These are phyloP conservation scores for Diaporthe citrichinensis DNA, from an alignment of 2,329 filamentous ascomycete species.

Conservation along the genomic window DNA sequence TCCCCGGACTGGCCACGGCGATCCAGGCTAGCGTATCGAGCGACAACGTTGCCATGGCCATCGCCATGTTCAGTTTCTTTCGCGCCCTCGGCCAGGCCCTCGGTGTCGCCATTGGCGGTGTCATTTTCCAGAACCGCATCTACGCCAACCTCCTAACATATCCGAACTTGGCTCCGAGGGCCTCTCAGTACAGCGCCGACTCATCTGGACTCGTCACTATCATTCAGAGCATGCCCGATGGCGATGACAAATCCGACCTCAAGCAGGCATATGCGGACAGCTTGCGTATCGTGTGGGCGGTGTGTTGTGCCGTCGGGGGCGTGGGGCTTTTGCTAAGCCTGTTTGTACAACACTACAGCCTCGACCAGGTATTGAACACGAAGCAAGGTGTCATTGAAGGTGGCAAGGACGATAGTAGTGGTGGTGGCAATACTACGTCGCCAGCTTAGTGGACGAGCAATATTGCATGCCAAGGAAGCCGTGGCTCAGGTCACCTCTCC, in stretches of 20 bases:
- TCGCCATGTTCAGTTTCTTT: slow-evolving; percentile 25
- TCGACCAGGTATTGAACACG: too few relatives aligned
- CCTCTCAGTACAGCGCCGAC: not conserved
- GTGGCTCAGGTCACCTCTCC: too few relatives aligned
- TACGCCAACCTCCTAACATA: not conserved
- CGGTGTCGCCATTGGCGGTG: slow-evolving; percentile 42
- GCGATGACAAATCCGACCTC: not conserved
- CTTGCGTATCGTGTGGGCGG: too few relatives aligned
- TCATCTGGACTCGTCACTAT: not conserved
- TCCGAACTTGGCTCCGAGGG: not conserved
- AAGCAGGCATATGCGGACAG: too few relatives aligned
- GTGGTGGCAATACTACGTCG: too few relatives aligned
- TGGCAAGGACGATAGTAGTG: too few relatives aligned
- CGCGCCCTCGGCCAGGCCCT: slow-evolving; percentile 41
- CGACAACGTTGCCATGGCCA: slow-evolving; percentile 41
- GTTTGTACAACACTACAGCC: too few relatives aligned
- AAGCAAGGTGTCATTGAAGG: too few relatives aligned
- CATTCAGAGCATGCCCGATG: not conserved
- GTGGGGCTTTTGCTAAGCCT: too few relatives aligned
- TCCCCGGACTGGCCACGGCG: slow-evolving; percentile 41
- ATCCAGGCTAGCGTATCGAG: slow-evolving; percentile 41
- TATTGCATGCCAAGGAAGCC: too few relatives aligned
- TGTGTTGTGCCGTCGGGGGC: too few relatives aligned
- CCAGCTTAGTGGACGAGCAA: too few relatives aligned
- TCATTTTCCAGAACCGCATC: slow-evolving; percentile 43